These are phyloP conservation scores for Aspergillus amoenus DNA, from an alignment of 2,329 filamentous ascomycete genomes.

Conservation along the genomic window DNA sequence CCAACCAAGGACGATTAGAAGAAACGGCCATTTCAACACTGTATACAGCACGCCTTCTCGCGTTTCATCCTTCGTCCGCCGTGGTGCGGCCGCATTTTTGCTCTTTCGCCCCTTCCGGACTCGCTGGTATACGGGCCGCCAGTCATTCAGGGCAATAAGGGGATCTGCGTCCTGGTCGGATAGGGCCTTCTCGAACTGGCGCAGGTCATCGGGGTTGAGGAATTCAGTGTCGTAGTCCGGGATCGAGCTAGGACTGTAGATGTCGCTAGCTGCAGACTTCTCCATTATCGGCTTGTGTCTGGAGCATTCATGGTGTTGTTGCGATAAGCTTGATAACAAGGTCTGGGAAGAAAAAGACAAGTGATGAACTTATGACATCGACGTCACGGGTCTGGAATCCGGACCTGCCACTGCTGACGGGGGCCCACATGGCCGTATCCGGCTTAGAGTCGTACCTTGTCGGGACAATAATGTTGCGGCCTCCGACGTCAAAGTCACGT, in stretches of 20 bases:
- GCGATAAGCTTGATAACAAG: not conserved
- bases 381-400: slow-evolving; percentile 12
- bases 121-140: slow-evolving; percentile 81
- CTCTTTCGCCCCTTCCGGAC: slow-evolving; percentile 48
- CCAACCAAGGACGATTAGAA: slow-evolving; percentile 78
- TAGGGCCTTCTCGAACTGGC: slow-evolving; percentile 77
- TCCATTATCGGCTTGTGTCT: slow-evolving; percentile 16
- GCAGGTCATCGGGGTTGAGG: slow-evolving; percentile 68
- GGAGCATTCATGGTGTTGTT: slow-evolving; percentile 31
- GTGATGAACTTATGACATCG: slow-evolving; percentile 13
- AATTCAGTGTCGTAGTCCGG: slow-evolving; percentile 83
- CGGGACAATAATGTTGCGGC: not conserved
- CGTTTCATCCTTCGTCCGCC: slow-evolving; percentile 80
- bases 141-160: slow-evolving; percentile 90
- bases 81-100: slow-evolving; percentile 26
- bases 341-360: not conserved
- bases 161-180: slow-evolving; percentile 75
- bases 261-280: slow-evolving; percentile 37
- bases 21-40: slow-evolving; percentile 86
- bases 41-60: slow-evolving; percentile 89
- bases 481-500: not conserved
- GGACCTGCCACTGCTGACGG: not conserved
- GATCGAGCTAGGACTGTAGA: slow-evolving; percentile 67
- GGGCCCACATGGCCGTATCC: not conserved
- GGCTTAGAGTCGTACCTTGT: not conserved